Evolutionary conservation across 2,329 filamentous ascomycete genomes (phyloP).

Genomic region (Sporothrix mexicana): DNA sequence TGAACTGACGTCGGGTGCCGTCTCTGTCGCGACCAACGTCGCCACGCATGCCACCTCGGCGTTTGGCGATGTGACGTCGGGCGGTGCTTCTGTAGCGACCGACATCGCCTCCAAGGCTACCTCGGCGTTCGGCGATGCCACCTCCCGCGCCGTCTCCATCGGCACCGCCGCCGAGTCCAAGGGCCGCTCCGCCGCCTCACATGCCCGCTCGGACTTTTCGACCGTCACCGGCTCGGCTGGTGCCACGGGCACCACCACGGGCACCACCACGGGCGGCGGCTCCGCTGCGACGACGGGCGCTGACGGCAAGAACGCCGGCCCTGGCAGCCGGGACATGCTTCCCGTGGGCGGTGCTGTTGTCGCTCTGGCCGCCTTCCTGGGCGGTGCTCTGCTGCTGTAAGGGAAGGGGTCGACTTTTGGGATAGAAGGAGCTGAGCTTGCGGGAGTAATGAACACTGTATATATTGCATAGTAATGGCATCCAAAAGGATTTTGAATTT

Average conservation of each 20-base stretch:
- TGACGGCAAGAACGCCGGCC: not conserved
- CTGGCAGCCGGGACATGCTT: not conserved
- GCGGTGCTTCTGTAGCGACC: not conserved
- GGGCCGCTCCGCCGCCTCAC: not conserved
- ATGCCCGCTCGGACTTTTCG: not conserved
- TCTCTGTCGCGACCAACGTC: not conserved
- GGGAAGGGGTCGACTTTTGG: not conserved
- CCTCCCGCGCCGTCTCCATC: not conserved
- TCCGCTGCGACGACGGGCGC: not conserved
- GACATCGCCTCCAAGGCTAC: not conserved
- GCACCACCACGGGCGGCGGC: too few relatives aligned
- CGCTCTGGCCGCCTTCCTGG: not conserved
- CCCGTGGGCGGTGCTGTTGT: not conserved
- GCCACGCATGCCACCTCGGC: not conserved
- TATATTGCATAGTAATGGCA: not conserved
- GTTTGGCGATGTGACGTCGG: not conserved
- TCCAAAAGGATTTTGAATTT: too few relatives aligned
- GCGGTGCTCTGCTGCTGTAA: not conserved
- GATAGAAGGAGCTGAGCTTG: too few relatives aligned
- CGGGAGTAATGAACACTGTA: not conserved
- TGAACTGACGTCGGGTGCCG: not conserved
- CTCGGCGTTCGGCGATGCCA: too few relatives aligned
- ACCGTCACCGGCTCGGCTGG: not conserved
- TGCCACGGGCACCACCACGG: not conserved
- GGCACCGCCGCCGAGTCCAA: not conserved